Evolutionary conservation across 495 filamentous ascomycete species (phyloP).

Genomic region (Paragyromitra xinjiangensis): DNA sequence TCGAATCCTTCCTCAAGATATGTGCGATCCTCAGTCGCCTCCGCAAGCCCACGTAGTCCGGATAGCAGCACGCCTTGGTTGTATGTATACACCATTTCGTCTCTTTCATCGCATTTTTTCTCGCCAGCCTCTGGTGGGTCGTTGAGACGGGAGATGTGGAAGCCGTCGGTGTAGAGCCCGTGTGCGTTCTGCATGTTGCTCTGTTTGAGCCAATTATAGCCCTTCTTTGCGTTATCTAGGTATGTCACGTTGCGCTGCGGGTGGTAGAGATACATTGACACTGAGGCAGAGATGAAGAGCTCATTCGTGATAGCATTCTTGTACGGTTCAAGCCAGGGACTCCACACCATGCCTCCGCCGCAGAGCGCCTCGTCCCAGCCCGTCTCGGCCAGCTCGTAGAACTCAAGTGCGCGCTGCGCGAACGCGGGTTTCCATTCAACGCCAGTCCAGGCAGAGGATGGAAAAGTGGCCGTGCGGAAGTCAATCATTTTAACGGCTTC

Average conservation of each 20-base stretch:
- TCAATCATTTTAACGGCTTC: constrained; percentile 48
- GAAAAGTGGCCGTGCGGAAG: constrained; percentile 22
- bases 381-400: constrained; percentile 80
- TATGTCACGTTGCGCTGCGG: constrained; percentile 75
- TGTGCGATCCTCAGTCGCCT: constrained; percentile 69
- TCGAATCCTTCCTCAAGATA: constrained; percentile 84
- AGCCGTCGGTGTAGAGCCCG: constrained; percentile 90
- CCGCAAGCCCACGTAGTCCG: constrained; percentile 81
- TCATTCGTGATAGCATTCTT: constrained; percentile 99
- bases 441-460: constrained; percentile 71
- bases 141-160: constrained; percentile 71
- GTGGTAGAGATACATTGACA: constrained; percentile 91
- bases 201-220: constrained; percentile 77
- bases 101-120: constrained; percentile 76
- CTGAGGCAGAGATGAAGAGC: constrained; percentile 81
- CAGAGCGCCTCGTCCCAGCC: constrained; percentile 89
- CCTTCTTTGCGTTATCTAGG: constrained; percentile 75
- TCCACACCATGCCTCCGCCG: constrained; percentile 93
- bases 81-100: constrained; percentile 93
- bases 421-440: constrained; percentile 72
- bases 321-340: constrained; percentile 80
- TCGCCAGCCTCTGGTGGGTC: constrained; percentile 60
- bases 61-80: constrained; percentile 95
- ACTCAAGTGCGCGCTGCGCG: constrained; percentile 88
- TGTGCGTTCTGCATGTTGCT: constrained; percentile 82